Evolutionary conservation across 345 rosid genomes (phyloP).

Genomic region (Hypericum perforatum): DNA sequence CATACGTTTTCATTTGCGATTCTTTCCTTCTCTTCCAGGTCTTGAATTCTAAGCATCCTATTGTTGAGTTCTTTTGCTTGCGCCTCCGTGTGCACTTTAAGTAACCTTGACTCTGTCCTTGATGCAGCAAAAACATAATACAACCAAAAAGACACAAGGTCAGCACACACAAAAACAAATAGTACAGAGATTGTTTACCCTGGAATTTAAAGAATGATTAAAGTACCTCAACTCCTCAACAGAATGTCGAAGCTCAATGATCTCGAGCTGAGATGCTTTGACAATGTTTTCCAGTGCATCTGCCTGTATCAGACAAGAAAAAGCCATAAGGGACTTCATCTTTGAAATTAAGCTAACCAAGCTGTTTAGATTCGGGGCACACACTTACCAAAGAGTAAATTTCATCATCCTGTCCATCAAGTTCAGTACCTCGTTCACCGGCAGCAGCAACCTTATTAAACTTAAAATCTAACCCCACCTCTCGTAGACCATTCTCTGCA

Average conservation of each 20-base stretch:
- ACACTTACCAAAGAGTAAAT: no score
- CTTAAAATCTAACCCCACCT: slow-evolving; percentile 63
- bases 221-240: slow-evolving; percentile 73
- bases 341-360: no score
- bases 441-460: slow-evolving; percentile 12
- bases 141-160: slow-evolving; percentile 12
- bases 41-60: slow-evolving; percentile 64
- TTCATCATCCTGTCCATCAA: no score
- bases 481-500: slow-evolving; percentile 78
- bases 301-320: slow-evolving; percentile 42
- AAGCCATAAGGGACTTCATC: background rate
- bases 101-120: slow-evolving; percentile 73
- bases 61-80: slow-evolving; percentile 71
- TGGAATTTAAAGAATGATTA: background rate
- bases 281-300: slow-evolving; percentile 90
- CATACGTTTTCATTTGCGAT: slow-evolving; percentile 90
- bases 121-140: slow-evolving; percentile 23
- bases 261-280: slow-evolving; percentile 84
- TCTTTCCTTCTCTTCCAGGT: slow-evolving; percentile 85
- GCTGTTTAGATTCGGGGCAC: no score
- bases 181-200: slow-evolving; percentile 1
- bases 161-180: slow-evolving; percentile 6
- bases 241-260: slow-evolving; percentile 60
- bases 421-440: no score
- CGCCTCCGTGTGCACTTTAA: slow-evolving; percentile 55